These are phyloP conservation scores for Hysterium pulicare DNA, from an alignment of 2,329 filamentous ascomycete species.

Conservation along the genomic window DNA sequence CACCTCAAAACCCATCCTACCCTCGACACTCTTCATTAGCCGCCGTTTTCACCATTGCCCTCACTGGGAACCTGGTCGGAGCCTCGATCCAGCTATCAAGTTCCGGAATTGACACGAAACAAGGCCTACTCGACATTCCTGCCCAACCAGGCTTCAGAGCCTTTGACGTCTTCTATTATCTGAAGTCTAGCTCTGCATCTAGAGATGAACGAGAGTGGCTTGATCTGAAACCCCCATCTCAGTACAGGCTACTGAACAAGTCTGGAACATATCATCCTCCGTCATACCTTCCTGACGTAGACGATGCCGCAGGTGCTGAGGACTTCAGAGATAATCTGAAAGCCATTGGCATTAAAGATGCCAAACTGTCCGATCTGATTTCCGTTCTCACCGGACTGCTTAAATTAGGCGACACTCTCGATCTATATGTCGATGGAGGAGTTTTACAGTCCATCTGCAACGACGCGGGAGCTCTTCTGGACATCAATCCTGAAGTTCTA, in stretches of 20 bases:
- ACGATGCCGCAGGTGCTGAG: conserved; percentile 88
- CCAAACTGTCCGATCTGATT: conserved; percentile 75
- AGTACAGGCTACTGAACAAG: conserved; percentile 74
- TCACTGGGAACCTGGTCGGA: conserved; percentile 73
- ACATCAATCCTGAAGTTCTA: conserved; percentile 81
- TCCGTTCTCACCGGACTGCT: conserved; percentile 81
- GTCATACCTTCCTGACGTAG: conserved; percentile 83
- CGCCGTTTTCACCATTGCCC: conserved; percentile 75
- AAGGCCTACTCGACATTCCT: conserved; percentile 78
- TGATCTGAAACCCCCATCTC: conserved; percentile 70
- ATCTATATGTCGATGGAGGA: conserved; percentile 80
- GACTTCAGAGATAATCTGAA: conserved; percentile 87
- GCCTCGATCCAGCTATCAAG: conserved; percentile 77
- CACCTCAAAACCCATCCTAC: conserved; percentile 82
- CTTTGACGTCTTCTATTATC: conserved; percentile 97
- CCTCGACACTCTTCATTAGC: conserved; percentile 77
- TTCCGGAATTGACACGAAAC: conserved; percentile 79
- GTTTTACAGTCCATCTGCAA: conserved; percentile 82
- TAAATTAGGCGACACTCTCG: conserved; percentile 87
- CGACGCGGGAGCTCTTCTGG: conserved; percentile 81
- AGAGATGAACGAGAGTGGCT: conserved; percentile 86
- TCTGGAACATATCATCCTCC: conserved; percentile 85
- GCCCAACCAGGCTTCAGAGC: conserved; percentile 78
- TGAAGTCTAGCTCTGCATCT: conserved; percentile 87
- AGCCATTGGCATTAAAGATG: conserved; percentile 89